Evolutionary conservation across 331 rosid genomes (phyloP).

Genomic region (Saraca asoca): DNA sequence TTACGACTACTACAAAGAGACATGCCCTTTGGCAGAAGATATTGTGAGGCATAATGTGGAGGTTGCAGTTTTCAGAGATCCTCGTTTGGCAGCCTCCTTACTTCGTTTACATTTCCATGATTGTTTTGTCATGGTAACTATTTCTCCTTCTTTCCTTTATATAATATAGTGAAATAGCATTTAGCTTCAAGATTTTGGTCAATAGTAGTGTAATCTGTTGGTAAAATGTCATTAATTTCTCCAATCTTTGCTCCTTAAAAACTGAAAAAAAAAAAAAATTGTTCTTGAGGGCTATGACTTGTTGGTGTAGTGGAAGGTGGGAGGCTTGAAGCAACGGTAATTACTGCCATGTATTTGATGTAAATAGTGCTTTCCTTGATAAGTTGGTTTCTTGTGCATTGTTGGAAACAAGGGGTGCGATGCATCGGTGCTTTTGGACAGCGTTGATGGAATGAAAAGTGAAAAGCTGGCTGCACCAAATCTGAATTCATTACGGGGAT

Average conservation of each 20-base stretch:
- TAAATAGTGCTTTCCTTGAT: neutral
- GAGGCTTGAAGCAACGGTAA: too few relatives aligned
- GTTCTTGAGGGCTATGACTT: too few relatives aligned
- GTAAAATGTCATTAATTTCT: too few relatives aligned
- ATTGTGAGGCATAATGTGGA: conserved; percentile 63
- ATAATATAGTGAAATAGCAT: neutral
- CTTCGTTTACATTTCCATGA: conserved; percentile 97
- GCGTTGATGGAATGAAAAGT: conserved; percentile 58
- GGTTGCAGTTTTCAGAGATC: conserved; percentile 61
- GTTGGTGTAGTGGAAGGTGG: too few relatives aligned
- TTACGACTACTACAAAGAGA: conserved; percentile 64
- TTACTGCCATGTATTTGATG: too few relatives aligned
- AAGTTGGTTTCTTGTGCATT: neutral
- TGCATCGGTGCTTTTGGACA: conserved; percentile 82
- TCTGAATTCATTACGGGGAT: conserved; percentile 68
- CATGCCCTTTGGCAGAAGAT: conserved; percentile 70
- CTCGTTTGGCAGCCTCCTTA: conserved; percentile 81
- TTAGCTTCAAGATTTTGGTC: too few relatives aligned
- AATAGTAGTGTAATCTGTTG: too few relatives aligned
- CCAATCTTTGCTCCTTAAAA: too few relatives aligned
- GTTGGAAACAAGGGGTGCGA: conserved; percentile 73
- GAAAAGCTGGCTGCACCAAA: conserved; percentile 82
- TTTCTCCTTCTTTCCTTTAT: neutral
- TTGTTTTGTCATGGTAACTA: conserved; percentile 79
- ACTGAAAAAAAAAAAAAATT: too few relatives aligned